Evolutionary conservation across 495 filamentous ascomycete species (phyloP).

Genomic region (Xylaria telfairii): DNA sequence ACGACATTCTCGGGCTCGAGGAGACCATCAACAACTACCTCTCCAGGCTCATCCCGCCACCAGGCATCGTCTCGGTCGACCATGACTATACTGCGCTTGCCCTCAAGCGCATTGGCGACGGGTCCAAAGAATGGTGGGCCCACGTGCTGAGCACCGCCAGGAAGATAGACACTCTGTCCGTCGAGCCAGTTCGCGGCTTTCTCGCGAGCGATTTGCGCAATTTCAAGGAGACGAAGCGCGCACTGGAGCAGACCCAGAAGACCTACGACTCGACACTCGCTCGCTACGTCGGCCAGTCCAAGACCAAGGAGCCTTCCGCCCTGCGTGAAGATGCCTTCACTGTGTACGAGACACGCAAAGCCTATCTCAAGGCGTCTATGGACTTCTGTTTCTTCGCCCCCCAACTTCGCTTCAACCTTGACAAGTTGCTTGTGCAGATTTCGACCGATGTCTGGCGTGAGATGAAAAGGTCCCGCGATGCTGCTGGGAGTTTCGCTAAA

Average conservation of each 20-base stretch:
- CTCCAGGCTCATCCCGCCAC: constrained; percentile 70
- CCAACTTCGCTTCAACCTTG: constrained; percentile 78
- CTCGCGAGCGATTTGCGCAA: constrained; percentile 69
- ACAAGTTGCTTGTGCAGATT: constrained; percentile 81
- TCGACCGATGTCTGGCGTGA: constrained; percentile 88
- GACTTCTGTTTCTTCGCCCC: constrained; percentile 90
- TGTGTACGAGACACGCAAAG: constrained; percentile 90
- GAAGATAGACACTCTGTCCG: constrained; percentile 74
- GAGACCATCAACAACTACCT: constrained; percentile 75
- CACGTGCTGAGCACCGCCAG: constrained; percentile 72
- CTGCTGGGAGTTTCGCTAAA: constrained; percentile 63
- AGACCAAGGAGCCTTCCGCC: constrained; percentile 89
- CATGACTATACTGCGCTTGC: constrained; percentile 93
- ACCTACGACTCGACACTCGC: constrained; percentile 79
- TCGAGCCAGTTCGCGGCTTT: constrained; percentile 82
- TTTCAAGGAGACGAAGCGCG: constrained; percentile 73
- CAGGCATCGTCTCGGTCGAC: constrained; percentile 71
- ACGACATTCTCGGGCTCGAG: constrained; percentile 75
- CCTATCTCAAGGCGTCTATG: constrained; percentile 88
- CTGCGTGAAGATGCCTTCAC: constrained; percentile 95
- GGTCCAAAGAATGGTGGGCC: constrained; percentile 83
- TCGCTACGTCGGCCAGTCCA: constrained; percentile 81
- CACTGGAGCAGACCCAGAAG: constrained; percentile 81
- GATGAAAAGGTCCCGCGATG: constrained; percentile 70
- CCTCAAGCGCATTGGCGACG: constrained; percentile 82